These are phyloP conservation scores for Dendrobium officinale DNA, from an alignment of 106 monocot genomes.

Conservation along the genomic window DNA sequence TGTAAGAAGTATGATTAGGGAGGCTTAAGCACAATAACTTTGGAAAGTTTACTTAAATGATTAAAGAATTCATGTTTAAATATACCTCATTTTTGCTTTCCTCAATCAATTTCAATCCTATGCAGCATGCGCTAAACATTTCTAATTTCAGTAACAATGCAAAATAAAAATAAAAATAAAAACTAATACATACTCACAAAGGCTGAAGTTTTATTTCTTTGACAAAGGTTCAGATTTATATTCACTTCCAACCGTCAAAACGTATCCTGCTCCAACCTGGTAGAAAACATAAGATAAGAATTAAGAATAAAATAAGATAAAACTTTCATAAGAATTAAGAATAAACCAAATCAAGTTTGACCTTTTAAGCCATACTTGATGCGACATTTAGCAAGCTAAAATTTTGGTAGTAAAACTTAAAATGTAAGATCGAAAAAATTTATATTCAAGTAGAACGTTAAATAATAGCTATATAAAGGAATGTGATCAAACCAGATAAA, in stretches of 20 bases:
- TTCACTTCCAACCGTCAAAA: slow-evolving; percentile 62
- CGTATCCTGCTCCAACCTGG: slow-evolving; percentile 66
- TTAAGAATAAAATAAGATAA: background rate
- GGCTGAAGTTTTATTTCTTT: slow-evolving; percentile 24
- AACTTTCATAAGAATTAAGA: background rate
- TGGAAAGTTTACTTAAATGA: background rate
- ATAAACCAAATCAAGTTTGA: background rate
- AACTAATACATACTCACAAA: background rate
- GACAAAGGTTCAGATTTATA: slow-evolving; percentile 57
- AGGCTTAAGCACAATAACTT: background rate
- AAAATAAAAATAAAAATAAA: background rate
- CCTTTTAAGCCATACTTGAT: background rate
- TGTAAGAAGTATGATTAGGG: background rate
- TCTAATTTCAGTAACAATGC: background rate
- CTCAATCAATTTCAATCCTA: background rate
- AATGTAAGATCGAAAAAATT: background rate
- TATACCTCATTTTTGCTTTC: background rate
- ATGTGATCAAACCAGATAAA: background rate
- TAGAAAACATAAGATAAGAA: background rate
- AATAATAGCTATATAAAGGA: background rate
- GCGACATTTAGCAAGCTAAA: background rate
- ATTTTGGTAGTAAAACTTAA: background rate
- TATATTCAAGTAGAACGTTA: background rate
- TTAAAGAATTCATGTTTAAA: background rate
- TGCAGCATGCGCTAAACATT: background rate